phyloP scores from a whole-genome alignment of 177 flowering plant species.

The Vitis hybrid region DNA sequence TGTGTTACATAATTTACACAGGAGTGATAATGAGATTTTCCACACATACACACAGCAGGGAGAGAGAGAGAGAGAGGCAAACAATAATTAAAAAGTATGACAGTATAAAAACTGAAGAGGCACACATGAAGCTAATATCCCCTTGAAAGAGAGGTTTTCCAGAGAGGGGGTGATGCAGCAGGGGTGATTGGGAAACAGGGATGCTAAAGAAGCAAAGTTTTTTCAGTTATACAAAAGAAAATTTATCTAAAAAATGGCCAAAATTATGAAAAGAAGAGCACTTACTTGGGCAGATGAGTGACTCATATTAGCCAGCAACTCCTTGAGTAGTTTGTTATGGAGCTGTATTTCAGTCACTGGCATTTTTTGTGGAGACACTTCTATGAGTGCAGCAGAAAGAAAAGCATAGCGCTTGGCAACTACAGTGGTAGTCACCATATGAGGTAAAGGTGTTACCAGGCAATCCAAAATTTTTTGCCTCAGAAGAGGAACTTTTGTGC shows the following conservation, averaged over 20 bases:
- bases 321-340: slow-evolving; percentile 64
- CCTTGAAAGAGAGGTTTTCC: too few species aligned
- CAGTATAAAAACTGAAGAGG: too few species aligned
- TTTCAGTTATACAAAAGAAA: not conserved
- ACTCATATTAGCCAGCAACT: slow-evolving; percentile 76
- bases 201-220: not conserved
- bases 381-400: slow-evolving; percentile 83
- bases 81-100: too few species aligned
- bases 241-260: not conserved
- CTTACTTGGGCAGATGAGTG: slow-evolving; percentile 97
- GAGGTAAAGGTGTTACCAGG: slow-evolving; percentile 71
- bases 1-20: too few species aligned
- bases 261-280: not conserved
- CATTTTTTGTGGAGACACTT: slow-evolving; percentile 80
- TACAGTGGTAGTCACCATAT: slow-evolving; percentile 64
- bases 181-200: too few species aligned
- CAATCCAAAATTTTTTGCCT: slow-evolving; percentile 78
- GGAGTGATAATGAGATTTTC: too few species aligned
- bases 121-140: too few species aligned
- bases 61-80: too few species aligned
- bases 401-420: slow-evolving; percentile 88
- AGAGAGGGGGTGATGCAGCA: too few species aligned
- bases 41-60: too few species aligned
- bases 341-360: slow-evolving; percentile 59
- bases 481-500: slow-evolving; percentile 69